Percentiles rank a stretch among this genome's conserved stretches.
Evolutionary conservation across 2,329 filamentous ascomycete genomes (phyloP).

Genomic region (Trichoderma sp.): DNA sequence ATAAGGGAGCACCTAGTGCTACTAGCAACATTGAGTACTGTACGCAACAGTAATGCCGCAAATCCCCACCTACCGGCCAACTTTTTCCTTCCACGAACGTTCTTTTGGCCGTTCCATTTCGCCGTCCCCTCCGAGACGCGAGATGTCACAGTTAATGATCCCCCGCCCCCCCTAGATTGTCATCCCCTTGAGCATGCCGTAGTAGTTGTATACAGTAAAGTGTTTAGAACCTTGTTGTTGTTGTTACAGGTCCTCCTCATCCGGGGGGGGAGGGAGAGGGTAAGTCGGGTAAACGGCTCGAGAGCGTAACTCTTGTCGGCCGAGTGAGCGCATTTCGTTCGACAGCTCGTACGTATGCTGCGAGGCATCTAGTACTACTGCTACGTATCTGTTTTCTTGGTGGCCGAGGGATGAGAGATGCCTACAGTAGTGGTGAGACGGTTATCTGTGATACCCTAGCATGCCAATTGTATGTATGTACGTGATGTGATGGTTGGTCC

Average conservation of each 20-base stretch:
- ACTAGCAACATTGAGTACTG: not conserved
- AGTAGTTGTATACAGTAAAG: not conserved
- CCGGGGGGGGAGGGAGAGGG: too few species aligned
- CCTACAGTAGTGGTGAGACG: conserved; percentile 8
- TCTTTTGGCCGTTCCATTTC: conserved; percentile 8
- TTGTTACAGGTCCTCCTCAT: not conserved
- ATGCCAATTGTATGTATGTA: not conserved
- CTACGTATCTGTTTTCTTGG: not conserved
- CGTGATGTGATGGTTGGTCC: not conserved
- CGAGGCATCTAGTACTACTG: too few species aligned
- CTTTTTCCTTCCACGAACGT: not conserved
- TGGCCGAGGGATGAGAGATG: not conserved
- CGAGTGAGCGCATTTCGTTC: not conserved
- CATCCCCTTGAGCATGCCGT: not conserved
- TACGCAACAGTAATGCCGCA: not conserved
- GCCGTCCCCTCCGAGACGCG: not conserved
- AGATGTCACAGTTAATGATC: not conserved
- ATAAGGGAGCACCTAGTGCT: not conserved
- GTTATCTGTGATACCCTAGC: not conserved
- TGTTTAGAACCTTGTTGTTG: not conserved
- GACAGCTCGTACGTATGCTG: not conserved
- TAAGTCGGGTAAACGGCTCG: not conserved
- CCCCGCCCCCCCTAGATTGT: not conserved
- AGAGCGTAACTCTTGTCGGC: conserved; percentile 6
- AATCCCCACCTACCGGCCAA: not conserved